A percentile compares a stretch with the other conserved stretches of the same genome.
phyloP scores from a whole-genome alignment of 768 basidiomycete genomes.

The Cystofilobasidium bisporidii region DNA sequence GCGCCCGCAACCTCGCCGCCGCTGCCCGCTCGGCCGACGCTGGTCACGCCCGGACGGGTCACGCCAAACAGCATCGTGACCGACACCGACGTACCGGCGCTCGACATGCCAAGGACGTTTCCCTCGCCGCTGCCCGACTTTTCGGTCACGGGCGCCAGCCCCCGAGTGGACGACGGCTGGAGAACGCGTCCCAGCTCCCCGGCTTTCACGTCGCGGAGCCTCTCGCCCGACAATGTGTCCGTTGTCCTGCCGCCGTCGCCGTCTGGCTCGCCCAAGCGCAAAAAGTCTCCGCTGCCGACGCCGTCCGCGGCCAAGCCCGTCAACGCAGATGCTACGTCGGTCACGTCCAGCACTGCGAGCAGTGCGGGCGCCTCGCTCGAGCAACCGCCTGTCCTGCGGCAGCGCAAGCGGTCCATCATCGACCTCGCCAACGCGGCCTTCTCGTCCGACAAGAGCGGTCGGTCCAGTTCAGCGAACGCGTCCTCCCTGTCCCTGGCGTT shows the following conservation, averaged over 20 bases:
- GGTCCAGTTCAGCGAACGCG: not conserved
- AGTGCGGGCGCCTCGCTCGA: not conserved
- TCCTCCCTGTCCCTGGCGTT: not conserved
- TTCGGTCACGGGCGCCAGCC: not conserved
- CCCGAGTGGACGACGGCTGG: not conserved
- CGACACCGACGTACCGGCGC: not conserved
- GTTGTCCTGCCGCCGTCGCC: not conserved
- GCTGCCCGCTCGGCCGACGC: not conserved
- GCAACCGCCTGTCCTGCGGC: not conserved
- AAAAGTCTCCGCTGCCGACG: not conserved
- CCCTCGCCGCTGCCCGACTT: slow-evolving; percentile 5
- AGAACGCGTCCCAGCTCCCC: not conserved
- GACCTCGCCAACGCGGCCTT: not conserved
- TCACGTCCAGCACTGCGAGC: not conserved
- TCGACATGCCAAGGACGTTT: slow-evolving; percentile 1
- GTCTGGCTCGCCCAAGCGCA: not conserved
- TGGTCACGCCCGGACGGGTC: not conserved
- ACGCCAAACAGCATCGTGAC: not conserved
- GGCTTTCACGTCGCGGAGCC: not conserved
- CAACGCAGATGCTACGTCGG: not conserved
- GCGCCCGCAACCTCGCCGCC: not conserved
- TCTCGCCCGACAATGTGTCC: not conserved
- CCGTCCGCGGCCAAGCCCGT: not conserved
- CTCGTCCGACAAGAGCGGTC: not conserved
- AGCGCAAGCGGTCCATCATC: not conserved